Conservation (phyloP, 1,139 yeast species). For the Petasospora fabianii region DNA sequence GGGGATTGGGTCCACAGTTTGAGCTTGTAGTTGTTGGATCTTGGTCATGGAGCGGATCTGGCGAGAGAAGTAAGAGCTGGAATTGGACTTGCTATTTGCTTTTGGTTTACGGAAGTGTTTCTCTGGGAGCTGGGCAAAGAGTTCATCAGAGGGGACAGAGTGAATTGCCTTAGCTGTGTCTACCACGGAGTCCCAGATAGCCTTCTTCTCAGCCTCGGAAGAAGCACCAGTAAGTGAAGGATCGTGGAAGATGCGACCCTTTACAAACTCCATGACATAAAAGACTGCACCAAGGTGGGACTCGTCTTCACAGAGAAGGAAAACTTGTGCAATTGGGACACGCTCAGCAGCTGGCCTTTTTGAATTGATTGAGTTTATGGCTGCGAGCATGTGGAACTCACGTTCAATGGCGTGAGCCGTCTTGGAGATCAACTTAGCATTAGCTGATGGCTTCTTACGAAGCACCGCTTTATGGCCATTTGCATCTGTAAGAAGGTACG, state of each 20-base stretch:
- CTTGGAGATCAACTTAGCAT: constrained; percentile 47
- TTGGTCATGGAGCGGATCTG: constrained; percentile 49
- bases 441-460: constrained; percentile 60
- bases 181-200: constrained; percentile 50
- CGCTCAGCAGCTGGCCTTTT: constrained; percentile 20
- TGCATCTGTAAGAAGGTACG: constrained; percentile 48
- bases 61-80: constrained; percentile 46
- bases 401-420: constrained; percentile 67
- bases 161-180: constrained; percentile 52
- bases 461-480: constrained; percentile 45
- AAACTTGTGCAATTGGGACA: constrained; percentile 50
- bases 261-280: constrained; percentile 58
- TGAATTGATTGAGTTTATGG: constrained; percentile 36
- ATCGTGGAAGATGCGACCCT: constrained; percentile 56
- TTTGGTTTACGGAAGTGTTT: constrained; percentile 42
- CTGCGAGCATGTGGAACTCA: constrained; percentile 53
- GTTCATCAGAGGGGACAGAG: constrained; percentile 42
- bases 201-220: constrained; percentile 27
- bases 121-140: constrained; percentile 44
- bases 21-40: constrained; percentile 50
- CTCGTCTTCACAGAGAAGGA: constrained; percentile 50
- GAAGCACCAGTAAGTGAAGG: constrained; percentile 40
- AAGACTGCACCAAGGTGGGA: constrained; percentile 47
- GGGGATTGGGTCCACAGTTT: constrained; percentile 50
- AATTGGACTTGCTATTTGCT: not conserved